phyloP scores from a whole-genome alignment of 176 grass and related monocot genomes.

The Chrysopogon serrulatus region DNA sequence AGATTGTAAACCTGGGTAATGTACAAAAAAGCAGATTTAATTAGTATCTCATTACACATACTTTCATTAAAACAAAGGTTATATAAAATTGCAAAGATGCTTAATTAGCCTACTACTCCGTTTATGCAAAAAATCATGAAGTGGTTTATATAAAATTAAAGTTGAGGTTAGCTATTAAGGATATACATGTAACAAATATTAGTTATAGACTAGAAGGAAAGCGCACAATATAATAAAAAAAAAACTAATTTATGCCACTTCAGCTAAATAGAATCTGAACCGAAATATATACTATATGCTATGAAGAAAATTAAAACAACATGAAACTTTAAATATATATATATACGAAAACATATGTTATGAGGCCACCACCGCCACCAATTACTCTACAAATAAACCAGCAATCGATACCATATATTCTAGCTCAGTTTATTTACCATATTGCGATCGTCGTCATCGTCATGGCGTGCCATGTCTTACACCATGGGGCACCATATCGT shows the following conservation, averaged over 20 bases:
- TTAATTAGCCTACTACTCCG: too few species aligned
- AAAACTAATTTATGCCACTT: background rate
- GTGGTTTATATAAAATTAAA: background rate
- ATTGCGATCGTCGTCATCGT: slow-evolving; percentile 30
- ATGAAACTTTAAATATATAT: background rate
- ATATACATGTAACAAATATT: too few species aligned
- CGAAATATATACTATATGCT: background rate
- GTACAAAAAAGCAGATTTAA: background rate
- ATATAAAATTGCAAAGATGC: background rate
- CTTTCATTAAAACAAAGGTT: background rate
- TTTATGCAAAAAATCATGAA: background rate
- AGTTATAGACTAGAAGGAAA: background rate
- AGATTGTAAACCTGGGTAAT: background rate
- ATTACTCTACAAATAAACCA: background rate
- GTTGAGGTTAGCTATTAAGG: background rate
- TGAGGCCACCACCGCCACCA: background rate
- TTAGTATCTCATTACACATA: background rate
- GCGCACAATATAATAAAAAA: background rate
- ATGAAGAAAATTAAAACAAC: background rate
- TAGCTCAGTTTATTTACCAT: slow-evolving; percentile 16
- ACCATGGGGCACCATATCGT: slow-evolving; percentile 76
- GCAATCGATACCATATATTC: background rate
- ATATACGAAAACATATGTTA: background rate
- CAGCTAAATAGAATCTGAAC: background rate
- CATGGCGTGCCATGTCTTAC: slow-evolving; percentile 39